Evolutionary conservation across 2,329 filamentous ascomycete genomes (phyloP), one percentile per base, ranked within the genome.

Genomic region (Colletotrichum godetiae): DNA sequence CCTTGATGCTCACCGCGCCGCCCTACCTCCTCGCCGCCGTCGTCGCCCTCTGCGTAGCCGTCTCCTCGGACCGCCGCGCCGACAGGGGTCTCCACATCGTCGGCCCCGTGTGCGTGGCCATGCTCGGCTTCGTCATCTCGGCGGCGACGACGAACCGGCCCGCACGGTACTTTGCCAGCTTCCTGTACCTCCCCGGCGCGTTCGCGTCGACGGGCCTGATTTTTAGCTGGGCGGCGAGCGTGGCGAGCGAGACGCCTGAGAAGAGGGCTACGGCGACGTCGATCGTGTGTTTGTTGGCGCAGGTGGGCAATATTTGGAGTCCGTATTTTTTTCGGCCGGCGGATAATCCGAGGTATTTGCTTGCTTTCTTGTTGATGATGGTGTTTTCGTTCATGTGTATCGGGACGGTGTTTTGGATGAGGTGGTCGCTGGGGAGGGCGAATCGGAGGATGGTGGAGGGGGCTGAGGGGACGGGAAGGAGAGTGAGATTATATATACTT

Each of bases 71-170:
- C 56, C 70, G 68, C 4, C 60, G 67, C 52, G 73, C 72, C 5
- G 77, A 78, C 15, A 73, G 77, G 52, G 76, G 76, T 8, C 68
- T 74, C 55, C 77, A 78, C 53, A 75, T 78, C 27, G 69, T 73
- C 1, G 65, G 49, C 11, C 68, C 76, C 12, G 42, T 76, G 10
- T 68, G 60, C 42, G 82, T 92, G 42, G 88, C 88, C 2, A 82
- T 92, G 1, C 80, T 81, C 0, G 87, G 89, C 1, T 92, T 91
- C 79, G 88, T 92, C 72, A 82, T 92, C 27, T 88, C 88, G 4
- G 90, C 89, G 2, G 82, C 88, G 0, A 92, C 90, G 0, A 87
- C 86, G 0, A 80, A 82, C 15, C 85, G 84, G 1, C 89, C 84
- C 0, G 87, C 89, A 0, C 82, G 90, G 33, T 92, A 69, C 15